A percentile compares a stretch with the other conserved stretches of the same genome.
These are phyloP conservation scores for Yarrowia phangngaensis DNA, from an alignment of 805 yeast species.

Conservation along the genomic window DNA sequence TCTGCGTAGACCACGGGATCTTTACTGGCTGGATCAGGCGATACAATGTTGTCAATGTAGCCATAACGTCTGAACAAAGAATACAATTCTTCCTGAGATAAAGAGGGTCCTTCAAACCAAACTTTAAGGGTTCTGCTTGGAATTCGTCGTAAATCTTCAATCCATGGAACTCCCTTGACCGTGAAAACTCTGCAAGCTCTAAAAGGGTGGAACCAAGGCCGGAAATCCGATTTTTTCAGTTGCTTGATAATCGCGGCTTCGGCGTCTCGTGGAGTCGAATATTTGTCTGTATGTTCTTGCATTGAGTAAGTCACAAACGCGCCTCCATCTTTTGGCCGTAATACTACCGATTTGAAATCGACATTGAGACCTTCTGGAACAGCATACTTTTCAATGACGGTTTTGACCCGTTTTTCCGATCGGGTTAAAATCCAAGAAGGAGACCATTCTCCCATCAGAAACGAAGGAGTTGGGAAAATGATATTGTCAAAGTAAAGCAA, in stretches of 20 bases:
- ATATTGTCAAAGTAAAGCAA: conserved; percentile 56
- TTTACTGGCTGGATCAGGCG: conserved; percentile 47
- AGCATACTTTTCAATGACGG: conserved; percentile 29
- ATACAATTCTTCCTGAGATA: conserved; percentile 78
- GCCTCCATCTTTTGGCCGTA: conserved; percentile 84
- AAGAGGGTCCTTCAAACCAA: conserved; percentile 67
- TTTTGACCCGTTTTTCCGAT: conserved; percentile 27
- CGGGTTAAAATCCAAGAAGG: conserved; percentile 13
- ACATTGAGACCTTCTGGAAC: conserved; percentile 37
- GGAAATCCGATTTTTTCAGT: conserved; percentile 35
- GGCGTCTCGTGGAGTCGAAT: conserved; percentile 47
- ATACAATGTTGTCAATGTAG: conserved; percentile 65
- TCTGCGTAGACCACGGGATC: conserved; percentile 50
- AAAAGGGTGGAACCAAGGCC: conserved; percentile 43
- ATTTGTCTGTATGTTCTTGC: conserved; percentile 44
- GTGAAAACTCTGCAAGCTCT: conserved; percentile 56
- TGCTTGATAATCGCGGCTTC: conserved; percentile 49
- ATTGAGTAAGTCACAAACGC: conserved; percentile 77
- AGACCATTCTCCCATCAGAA: conserved; percentile 18
- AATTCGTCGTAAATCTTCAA: conserved; percentile 80
- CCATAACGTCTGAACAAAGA: conserved; percentile 85
- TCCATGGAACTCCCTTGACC: conserved; percentile 93
- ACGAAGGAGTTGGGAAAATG: conserved; percentile 28
- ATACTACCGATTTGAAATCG: conserved; percentile 56
- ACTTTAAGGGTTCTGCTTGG: conserved; percentile 65